Evolutionary conservation across 192 early-diverging fungal genomes (phyloP), one percentile per base, ranked within the genome.

Genomic region (Funneliformis geosporum): DNA sequence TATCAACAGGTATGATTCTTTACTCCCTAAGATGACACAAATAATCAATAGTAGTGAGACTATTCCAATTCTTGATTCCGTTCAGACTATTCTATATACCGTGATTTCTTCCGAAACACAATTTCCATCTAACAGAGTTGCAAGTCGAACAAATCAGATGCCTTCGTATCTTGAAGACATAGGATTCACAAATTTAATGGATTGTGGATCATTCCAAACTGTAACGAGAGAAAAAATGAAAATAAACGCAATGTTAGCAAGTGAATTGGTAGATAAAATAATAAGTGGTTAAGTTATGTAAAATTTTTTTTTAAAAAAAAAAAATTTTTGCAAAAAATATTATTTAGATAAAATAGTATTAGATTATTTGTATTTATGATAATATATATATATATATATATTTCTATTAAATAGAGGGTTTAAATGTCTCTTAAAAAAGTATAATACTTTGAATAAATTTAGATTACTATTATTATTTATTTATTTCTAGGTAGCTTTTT

Each of bases 1-100:
- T 23, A 73, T n/a, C 8, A 76, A 50, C 62, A 94, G 92, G 23
- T 94, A 92, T 74, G 93, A 95, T 50, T 86, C 82, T 12, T 75
- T 95, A 7, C 70, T 92, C 18, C 90, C 92, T n/a, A 90, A 92
- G 62, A 93, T 95, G 89, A 90, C 89, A 60, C 87, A 91, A 75
- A 88, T 92, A 39, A 83, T 95, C 23, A 86, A 86, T 59, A 92
- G 84, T 62, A 91, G 87, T 50, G 89, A 93, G 28, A 89, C 88
- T 3, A 83, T 89, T 7, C 88, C 88, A 9, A 89, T 93, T 50
- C 85, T 93, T 16, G 90, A 93, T 60, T 84, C 91, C 8, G 89
- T 94, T n/a, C 91, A 95, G 79, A 83, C 88, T 0, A 94, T 95
- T 65, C 81, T 94, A 14, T 87, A 90, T 59, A 90, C 92, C 6